Percentiles rank a stretch among this genome's conserved stretches.
Evolutionary conservation across 306 rosid species (phyloP).

Genomic region (Abrus precatorius): DNA sequence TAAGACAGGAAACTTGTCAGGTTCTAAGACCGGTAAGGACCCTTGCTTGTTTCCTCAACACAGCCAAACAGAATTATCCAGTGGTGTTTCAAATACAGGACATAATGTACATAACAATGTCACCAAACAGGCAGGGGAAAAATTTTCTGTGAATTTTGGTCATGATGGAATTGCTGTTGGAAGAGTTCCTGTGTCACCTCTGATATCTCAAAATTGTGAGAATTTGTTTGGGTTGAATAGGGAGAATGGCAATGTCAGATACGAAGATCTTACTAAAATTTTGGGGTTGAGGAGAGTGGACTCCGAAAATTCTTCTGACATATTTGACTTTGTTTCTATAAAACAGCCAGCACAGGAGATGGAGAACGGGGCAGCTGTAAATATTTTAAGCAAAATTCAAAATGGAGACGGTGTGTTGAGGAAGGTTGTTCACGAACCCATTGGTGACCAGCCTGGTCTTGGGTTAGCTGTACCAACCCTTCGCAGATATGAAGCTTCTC

Average conservation of each 20-base stretch:
- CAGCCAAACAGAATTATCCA: slow-evolving; percentile 47
- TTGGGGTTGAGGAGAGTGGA: slow-evolving; percentile 71
- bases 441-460: slow-evolving; percentile 50
- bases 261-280: slow-evolving; percentile 62
- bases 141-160: slow-evolving; percentile 54
- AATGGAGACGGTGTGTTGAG: slow-evolving; percentile 53
- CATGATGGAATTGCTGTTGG: slow-evolving; percentile 54
- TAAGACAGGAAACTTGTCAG: slow-evolving; percentile 54
- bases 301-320: slow-evolving; percentile 69
- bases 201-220: slow-evolving; percentile 43
- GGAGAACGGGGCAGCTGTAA: slow-evolving; percentile 53
- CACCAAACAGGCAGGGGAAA: slow-evolving; percentile 51
- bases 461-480: slow-evolving; percentile 41
- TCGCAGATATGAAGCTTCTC: slow-evolving; percentile 57
- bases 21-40: slow-evolving; percentile 53
- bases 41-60: slow-evolving; percentile 52
- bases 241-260: slow-evolving; percentile 58
- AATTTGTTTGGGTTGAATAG: slow-evolving; percentile 45
- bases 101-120: slow-evolving; percentile 51
- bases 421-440: slow-evolving; percentile 60
- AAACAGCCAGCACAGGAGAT: slow-evolving; percentile 58
- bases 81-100: slow-evolving; percentile 47
- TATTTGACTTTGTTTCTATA: slow-evolving; percentile 48
- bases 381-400: slow-evolving; percentile 47
- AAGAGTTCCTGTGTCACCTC: slow-evolving; percentile 52